Base-by-base conservation (phyloP, 805 yeast genomes). In the Barnettozyma vustinii region DNA sequence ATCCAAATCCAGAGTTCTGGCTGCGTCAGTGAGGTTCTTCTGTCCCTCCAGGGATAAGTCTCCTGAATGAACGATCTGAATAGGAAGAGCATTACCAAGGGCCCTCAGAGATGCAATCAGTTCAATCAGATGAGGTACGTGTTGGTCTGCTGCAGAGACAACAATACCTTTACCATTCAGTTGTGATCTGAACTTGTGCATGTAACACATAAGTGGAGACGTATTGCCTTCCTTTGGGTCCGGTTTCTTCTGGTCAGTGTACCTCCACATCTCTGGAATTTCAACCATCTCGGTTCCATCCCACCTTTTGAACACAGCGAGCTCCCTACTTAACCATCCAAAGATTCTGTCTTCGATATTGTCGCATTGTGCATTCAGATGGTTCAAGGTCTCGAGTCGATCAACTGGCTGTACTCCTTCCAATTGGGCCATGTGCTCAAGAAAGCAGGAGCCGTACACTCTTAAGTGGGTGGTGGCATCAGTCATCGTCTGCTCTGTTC, bases 21-120 rank as follows among this genome's bases (percentile, higher is more conserved):
- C 73, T 12, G 66, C 56, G n/a, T 65, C 58, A 16, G 64, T 54
- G 15, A 75, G 51, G 21, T 54, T 55, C 18, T 64, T 60, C 21
- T 67, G 67, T 0, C 66, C 51, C 2, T 59, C 60, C 13, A 55
- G 45, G 2, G 54, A 70, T 66, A 68, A 44, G 39, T 68, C 66
- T 33, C 65, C 69, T 44, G 65, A 64, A 44, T 61, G 66, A 13
- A 73, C 57, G 4, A 73, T 52, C 59, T 73, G 73, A 35, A 73
- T 67, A 8, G 78, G 78, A 25, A 69, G 55, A 12, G 43, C 50
- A 55, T 71, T 73, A 2, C 64, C 62, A 15, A 58, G 46, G 15
- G 63, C 62, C 37, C 75, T 56, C 9, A 72, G 56, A 40, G 75
- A 60, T 1, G 75, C 73, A 37, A 85, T 60, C 20, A 66, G 42